Percentiles rank a stretch among this genome's conserved stretches.
Evolutionary conservation across 305 asterid species (phyloP).

Genomic region (Nicotiana rustica): DNA sequence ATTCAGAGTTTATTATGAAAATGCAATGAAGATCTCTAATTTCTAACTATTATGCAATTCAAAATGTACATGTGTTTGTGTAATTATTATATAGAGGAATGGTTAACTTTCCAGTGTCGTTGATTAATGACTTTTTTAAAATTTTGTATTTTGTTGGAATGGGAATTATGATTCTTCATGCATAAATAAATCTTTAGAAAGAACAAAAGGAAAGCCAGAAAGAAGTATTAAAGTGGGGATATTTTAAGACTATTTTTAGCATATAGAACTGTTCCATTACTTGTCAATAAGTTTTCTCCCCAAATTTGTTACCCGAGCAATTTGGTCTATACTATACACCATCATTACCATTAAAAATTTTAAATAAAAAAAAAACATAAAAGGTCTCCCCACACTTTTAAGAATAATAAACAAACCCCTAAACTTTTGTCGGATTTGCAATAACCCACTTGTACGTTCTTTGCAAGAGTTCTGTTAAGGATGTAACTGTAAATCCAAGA

Average conservation of each 20-base stretch:
- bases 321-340: neutral
- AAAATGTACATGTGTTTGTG: constrained; percentile 10
- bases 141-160: constrained; percentile 6
- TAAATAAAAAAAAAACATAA: neutral
- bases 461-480: too few relatives aligned
- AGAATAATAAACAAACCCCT: too few relatives aligned
- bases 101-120: neutral
- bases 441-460: too few relatives aligned
- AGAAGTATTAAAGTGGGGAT: neutral
- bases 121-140: neutral
- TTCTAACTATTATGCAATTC: constrained; percentile 1
- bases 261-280: neutral
- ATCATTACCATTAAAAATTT: neutral
- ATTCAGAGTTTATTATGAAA: neutral
- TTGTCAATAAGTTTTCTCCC: neutral
- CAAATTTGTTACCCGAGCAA: neutral
- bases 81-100: neutral
- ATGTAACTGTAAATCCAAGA: too few relatives aligned
- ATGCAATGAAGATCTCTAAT: neutral
- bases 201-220: neutral
- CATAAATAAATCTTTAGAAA: neutral
- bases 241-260: neutral
- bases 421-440: too few relatives aligned
- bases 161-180: neutral
- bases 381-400: neutral